phyloP scores from a whole-genome alignment of 225 moss, liverwort and hornwort species.

The Thuidium tamariscinum region DNA sequence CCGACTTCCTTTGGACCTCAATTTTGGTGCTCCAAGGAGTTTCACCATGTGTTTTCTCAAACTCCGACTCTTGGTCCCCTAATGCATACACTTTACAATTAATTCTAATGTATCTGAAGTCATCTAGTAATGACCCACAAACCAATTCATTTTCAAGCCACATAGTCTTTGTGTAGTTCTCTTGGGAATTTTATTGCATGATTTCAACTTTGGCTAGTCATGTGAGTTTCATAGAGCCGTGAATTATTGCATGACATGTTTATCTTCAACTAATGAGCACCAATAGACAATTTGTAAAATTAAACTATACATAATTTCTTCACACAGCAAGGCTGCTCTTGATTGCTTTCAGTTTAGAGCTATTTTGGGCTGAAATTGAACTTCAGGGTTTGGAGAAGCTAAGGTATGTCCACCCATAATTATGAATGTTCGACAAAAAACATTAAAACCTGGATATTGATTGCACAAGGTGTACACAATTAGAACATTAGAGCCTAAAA shows the following conservation, averaged over 20 bases:
- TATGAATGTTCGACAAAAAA: accelerated
- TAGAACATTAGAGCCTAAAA: background rate
- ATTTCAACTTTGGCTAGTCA: background rate
- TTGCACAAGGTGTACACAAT: background rate
- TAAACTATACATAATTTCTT: background rate
- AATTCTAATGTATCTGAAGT: too few relatives aligned
- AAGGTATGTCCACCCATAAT: background rate
- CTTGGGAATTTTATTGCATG: background rate
- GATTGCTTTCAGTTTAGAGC: background rate
- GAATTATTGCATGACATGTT: background rate
- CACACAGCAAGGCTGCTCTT: accelerated
- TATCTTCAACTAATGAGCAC: background rate
- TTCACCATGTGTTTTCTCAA: too few relatives aligned
- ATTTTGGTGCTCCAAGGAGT: too few relatives aligned
- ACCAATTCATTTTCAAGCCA: too few relatives aligned
- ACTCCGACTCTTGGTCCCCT: too few relatives aligned
- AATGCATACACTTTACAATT: too few relatives aligned
- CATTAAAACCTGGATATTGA: background rate
- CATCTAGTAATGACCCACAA: too few relatives aligned
- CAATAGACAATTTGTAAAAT: background rate
- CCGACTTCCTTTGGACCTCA: too few relatives aligned
- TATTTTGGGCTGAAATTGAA: too few relatives aligned
- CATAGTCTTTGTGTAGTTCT: too few relatives aligned
- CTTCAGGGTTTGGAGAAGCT: too few relatives aligned
- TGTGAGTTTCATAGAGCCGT: background rate